Evolutionary conservation across 2,329 filamentous ascomycete genomes (phyloP).

Genomic region (Verticillium isaacii): DNA sequence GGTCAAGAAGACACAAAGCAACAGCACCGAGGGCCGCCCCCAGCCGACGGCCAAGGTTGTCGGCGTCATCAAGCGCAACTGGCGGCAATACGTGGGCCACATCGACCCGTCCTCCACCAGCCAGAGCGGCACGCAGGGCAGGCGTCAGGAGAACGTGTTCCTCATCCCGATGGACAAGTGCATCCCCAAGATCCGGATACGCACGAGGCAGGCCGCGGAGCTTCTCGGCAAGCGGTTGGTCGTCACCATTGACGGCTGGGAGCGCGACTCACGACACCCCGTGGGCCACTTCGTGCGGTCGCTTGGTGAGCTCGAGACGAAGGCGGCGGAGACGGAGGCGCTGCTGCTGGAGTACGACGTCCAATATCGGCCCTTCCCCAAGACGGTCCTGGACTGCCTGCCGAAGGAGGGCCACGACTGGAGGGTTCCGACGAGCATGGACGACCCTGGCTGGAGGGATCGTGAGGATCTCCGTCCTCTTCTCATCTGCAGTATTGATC

Average conservation of each 20-base stretch:
- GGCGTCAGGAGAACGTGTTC: conserved; percentile 89
- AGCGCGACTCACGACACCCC: conserved; percentile 87
- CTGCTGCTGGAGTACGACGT: conserved; percentile 93
- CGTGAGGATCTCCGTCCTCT: conserved; percentile 79
- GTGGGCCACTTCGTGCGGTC: conserved; percentile 91
- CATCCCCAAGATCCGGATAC: conserved; percentile 90
- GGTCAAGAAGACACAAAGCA: conserved; percentile 78
- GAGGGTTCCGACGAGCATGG: conserved; percentile 76
- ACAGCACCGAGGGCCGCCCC: conserved; percentile 67
- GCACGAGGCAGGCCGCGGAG: conserved; percentile 84
- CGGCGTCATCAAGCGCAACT: conserved; percentile 90
- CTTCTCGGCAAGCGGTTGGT: conserved; percentile 87
- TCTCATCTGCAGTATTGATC: conserved; percentile 95
- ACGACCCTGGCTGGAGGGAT: conserved; percentile 82
- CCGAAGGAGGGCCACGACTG: conserved; percentile 89
- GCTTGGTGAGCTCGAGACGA: conserved; percentile 88
- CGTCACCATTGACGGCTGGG: conserved; percentile 93
- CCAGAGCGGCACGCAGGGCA: conserved; percentile 66
- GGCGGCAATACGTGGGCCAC: conserved; percentile 96
- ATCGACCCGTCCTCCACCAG: conserved; percentile 83
- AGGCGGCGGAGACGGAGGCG: conserved; percentile 96
- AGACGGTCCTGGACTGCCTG: conserved; percentile 89
- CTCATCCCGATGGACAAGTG: conserved; percentile 97
- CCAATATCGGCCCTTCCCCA: conserved; percentile 94
- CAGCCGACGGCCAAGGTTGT: conserved; percentile 92